Percentiles rank a stretch among this genome's conserved stretches.
phyloP scores from a whole-genome alignment of 306 rosid genomes.

The Gynostemma pentaphyllum region DNA sequence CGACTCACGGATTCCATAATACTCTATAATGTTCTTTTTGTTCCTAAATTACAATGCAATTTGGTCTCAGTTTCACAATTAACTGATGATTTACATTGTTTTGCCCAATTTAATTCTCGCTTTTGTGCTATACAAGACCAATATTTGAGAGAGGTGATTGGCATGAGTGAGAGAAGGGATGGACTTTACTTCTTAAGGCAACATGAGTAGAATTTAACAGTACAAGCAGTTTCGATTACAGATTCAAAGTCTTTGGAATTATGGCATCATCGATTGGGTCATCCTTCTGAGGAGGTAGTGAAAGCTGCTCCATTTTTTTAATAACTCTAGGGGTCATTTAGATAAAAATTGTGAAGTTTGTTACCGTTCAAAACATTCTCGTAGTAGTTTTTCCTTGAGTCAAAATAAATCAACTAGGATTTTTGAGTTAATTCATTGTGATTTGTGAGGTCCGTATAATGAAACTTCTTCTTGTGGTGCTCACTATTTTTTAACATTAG shows the following conservation, averaged over 20 bases:
- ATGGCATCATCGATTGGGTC: neutral
- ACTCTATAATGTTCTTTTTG: neutral
- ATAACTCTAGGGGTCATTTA: no score
- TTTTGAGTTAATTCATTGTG: neutral
- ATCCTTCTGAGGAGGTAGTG: neutral
- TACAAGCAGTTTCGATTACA: no score
- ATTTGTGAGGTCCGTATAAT: no score
- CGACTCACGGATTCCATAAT: neutral
- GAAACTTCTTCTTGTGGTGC: neutral
- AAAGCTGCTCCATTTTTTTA: neutral
- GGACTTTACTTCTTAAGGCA: neutral
- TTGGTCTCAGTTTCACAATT: neutral
- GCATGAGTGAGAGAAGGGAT: neutral
- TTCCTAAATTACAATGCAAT: neutral
- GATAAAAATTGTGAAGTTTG: neutral
- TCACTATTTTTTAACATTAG: neutral
- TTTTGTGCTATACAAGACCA: conserved; percentile 1
- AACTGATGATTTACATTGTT: neutral
- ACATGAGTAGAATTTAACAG: neutral
- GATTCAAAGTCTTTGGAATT: neutral
- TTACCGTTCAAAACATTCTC: neutral
- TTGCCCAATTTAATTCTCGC: neutral
- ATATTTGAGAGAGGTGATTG: neutral
- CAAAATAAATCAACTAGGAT: neutral
- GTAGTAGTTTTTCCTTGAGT: neutral